Evolutionary conservation across 257 asterid species (phyloP), one percentile per base, ranked within the genome.

Genomic region (Lantana camara): DNA sequence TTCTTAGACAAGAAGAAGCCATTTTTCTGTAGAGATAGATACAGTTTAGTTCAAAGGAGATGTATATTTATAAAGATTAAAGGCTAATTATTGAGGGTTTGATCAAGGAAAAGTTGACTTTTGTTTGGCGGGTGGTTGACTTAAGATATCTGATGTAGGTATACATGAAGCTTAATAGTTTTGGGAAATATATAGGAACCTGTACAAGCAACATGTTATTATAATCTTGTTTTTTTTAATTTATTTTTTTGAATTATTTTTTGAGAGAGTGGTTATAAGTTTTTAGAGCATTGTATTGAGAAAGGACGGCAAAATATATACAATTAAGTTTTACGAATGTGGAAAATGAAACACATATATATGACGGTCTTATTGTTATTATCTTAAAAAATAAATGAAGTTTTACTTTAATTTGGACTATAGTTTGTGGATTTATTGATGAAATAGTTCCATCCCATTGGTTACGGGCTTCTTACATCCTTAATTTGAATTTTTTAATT

Each of bases 1-100:
- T 27, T 17, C 57, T 24, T 46, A 58, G 12, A 66, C 45, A 32
- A 34, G 27, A 46, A 54, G 65, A 70, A 60, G 69, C 63, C 80
- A 75, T 75, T 24, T 57, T 49, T 30, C 46, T 37, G n/a, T n/a
- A n/a, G n/a, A n/a, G 34, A 17, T 16, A 2, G 15, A 3, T 10
- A 0, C 9, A 30, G 41, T 60, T 22, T 20, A 14, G 4, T 32
- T 29, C 14, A 9, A 16, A 16, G 12, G 14, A 32, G 13, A 44
- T 16, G n/a, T 52, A 23, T 32, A 17, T 47, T 62, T 32, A 21
- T 16, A 16, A 7, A 17, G 5, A n/a, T n/a, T n/a, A n/a, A n/a
- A n/a, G n/a, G n/a, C n/a, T n/a, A n/a, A n/a, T n/a, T n/a, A n/a
- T n/a, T n/a, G n/a, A n/a, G n/a, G n/a, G n/a, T n/a, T n/a, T n/a